Conservation (phyloP, 257 asterid genomes). For the Solanum corneliomulleri region DNA sequence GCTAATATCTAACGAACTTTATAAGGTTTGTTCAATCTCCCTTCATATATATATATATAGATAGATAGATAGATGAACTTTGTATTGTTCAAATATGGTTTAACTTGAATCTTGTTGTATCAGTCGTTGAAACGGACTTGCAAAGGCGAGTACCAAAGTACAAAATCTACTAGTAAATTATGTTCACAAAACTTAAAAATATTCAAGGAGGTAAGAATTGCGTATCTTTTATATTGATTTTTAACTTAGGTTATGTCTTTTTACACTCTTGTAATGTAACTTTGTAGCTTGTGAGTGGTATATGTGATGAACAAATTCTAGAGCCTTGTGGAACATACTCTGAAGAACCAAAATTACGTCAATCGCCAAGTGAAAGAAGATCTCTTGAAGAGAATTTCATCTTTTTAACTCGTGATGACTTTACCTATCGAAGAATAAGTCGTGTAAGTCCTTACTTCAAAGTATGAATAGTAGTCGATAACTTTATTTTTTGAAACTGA, state of each 20-base stretch:
- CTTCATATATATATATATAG: too few species aligned
- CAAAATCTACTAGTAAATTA: not conserved
- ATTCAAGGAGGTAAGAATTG: not conserved
- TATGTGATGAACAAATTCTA: not conserved
- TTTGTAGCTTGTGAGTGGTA: not conserved
- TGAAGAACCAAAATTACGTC: not conserved
- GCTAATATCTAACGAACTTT: conserved; percentile 19
- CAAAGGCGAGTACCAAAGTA: not conserved
- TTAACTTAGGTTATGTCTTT: too few species aligned
- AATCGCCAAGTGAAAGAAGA: not conserved
- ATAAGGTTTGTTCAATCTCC: conserved; percentile 2
- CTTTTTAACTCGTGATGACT: not conserved
- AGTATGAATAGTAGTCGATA: not conserved
- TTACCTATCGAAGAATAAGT: not conserved
- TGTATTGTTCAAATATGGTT: not conserved
- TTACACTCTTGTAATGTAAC: not conserved
- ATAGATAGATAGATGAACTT: not conserved
- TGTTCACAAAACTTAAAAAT: not conserved
- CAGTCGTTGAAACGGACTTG: not conserved
- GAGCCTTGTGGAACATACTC: not conserved
- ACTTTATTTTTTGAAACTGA: not conserved
- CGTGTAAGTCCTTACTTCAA: not conserved
- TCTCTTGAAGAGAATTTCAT: not conserved
- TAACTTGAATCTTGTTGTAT: conserved; percentile 1
- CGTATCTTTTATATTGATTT: not conserved